These are phyloP conservation scores for Stagonosporopsis tanaceti DNA, from an alignment of 2,329 filamentous ascomycete genomes.

Conservation along the genomic window DNA sequence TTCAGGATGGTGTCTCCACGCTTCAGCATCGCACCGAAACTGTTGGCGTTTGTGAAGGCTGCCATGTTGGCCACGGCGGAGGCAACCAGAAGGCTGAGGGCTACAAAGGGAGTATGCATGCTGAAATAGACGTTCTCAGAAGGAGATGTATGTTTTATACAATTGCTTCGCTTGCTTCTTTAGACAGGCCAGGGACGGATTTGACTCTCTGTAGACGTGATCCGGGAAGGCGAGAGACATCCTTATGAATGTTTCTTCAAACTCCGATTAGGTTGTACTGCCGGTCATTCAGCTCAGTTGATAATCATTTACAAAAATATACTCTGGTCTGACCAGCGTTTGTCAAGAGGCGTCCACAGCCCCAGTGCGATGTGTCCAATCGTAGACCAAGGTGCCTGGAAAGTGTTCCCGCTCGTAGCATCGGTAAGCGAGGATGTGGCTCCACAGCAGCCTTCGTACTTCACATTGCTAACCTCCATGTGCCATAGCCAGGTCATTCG, in stretches of 20 bases:
- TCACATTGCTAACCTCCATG: slow-evolving; percentile 16
- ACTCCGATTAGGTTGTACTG: background rate
- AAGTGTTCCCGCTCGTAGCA: background rate
- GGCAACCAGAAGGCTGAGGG: slow-evolving; percentile 32
- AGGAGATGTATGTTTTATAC: background rate
- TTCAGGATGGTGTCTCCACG: slow-evolving; percentile 35
- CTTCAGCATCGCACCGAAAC: slow-evolving; percentile 53
- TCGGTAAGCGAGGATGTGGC: slow-evolving; percentile 3
- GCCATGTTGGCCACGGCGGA: slow-evolving; percentile 30
- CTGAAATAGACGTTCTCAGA: slow-evolving; percentile 18
- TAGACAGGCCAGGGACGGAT: background rate
- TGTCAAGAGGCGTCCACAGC: slow-evolving; percentile 1
- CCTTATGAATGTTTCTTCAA: background rate
- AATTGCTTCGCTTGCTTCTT: background rate
- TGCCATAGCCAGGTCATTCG: background rate
- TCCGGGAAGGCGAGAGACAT: background rate
- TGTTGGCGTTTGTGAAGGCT: slow-evolving; percentile 47
- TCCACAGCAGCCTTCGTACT: slow-evolving; percentile 10
- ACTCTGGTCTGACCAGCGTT: background rate
- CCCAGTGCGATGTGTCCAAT: background rate
- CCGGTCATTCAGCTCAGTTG: background rate
- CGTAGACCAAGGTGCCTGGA: background rate
- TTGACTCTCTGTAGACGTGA: background rate
- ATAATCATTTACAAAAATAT: background rate
- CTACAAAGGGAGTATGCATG: slow-evolving; percentile 41